Evolutionary conservation across 352 stramenopile species (phyloP).

Genomic region (Phytophthora pluvialis): DNA sequence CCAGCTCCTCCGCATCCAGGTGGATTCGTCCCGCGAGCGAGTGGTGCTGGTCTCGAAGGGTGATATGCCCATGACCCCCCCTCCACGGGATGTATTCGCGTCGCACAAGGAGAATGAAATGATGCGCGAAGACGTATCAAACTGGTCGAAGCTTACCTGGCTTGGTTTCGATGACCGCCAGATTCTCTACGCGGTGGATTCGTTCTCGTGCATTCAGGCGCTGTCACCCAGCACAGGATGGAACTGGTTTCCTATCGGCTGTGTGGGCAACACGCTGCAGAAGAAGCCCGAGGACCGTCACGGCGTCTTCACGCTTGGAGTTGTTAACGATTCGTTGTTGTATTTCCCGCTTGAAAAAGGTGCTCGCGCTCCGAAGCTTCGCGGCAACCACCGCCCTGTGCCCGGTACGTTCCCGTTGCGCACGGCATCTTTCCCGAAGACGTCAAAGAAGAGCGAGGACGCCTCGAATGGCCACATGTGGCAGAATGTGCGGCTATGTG

Average conservation of each 20-base stretch:
- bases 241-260: conserved; percentile 81
- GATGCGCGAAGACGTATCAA: conserved; percentile 41
- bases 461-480: conserved; percentile 62
- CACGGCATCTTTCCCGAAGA: conserved; percentile 64
- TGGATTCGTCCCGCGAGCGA: conserved; percentile 47
- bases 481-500: conserved; percentile 66
- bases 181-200: conserved; percentile 79
- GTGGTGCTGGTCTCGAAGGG: conserved; percentile 57
- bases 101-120: conserved; percentile 73
- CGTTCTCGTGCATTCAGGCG: conserved; percentile 66
- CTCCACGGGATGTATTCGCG: conserved; percentile 66
- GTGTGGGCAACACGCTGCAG: conserved; percentile 61
- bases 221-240: conserved; percentile 57
- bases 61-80: conserved; percentile 63
- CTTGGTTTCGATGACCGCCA: conserved; percentile 79
- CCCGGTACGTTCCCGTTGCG: conserved; percentile 67
- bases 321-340: conserved; percentile 76
- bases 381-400: conserved; percentile 79
- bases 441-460: conserved; percentile 38
- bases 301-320: conserved; percentile 68
- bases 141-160: conserved; percentile 74
- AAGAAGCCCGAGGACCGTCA: conserved; percentile 66
- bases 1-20: conserved; percentile 57
- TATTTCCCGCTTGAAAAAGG: conserved; percentile 76
- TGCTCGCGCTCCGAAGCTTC: conserved; percentile 49